Percentiles rank a stretch among this genome's conserved stretches.
Evolutionary conservation across 371 early-diverging fungal genomes (phyloP).

Genomic region (Mortierella sp.): DNA sequence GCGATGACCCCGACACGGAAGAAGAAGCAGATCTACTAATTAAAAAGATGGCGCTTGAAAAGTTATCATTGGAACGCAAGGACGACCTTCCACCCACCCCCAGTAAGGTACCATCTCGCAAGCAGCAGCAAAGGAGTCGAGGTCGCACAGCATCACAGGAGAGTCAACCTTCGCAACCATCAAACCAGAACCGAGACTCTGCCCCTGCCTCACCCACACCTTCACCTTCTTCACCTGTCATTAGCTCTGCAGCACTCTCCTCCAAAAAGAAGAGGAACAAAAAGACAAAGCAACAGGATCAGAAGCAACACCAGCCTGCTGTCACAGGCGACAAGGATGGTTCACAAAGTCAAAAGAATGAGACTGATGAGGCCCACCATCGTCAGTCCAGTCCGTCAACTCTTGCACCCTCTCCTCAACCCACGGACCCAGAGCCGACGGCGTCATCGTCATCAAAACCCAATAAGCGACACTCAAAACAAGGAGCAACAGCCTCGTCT

Average conservation of each 20-base stretch:
- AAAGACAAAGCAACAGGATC: conserved; percentile 24
- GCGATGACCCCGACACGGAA: conserved; percentile 47
- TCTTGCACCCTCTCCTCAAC: conserved; percentile 9
- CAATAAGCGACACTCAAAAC: conserved; percentile 41
- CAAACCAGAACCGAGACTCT: conserved; percentile 28
- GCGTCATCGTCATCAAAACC: conserved; percentile 21
- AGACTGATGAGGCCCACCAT: conserved; percentile 2
- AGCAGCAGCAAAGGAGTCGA: conserved; percentile 25
- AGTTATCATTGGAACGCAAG: conserved; percentile 45
- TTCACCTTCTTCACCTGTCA: conserved; percentile 25
- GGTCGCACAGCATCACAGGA: conserved; percentile 23
- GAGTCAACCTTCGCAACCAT: conserved; percentile 11
- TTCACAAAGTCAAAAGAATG: conserved; percentile 12
- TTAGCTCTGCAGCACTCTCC: conserved; percentile 1
- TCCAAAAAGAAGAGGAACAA: conserved; percentile 42
- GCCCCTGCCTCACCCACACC: conserved; percentile 46
- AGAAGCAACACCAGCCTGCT: conserved; percentile 14
- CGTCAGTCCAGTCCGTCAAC: conserved; percentile 10
- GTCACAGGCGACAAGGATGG: conserved; percentile 12
- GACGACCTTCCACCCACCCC: conserved; percentile 12
- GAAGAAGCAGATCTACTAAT: conserved; percentile 49
- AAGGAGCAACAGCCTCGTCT: conserved; percentile 12
- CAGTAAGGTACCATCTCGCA: conserved; percentile 28
- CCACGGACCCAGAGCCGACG: conserved; percentile 19
- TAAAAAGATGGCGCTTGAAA: conserved; percentile 46